Base-by-base conservation (phyloP, 1,139 yeast species). In the Insectozyma bohioensis region DNA sequence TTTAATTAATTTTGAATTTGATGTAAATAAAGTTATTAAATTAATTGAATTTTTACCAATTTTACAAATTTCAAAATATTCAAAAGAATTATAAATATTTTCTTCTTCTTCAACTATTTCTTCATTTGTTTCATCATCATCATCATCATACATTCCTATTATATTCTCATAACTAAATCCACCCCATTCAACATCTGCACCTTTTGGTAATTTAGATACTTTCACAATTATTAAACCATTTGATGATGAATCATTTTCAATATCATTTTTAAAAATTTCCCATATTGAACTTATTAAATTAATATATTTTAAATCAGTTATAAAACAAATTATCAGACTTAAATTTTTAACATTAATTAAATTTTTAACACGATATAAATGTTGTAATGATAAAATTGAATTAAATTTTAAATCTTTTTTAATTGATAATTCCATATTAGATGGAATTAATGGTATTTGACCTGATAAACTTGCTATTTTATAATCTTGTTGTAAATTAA, bases 391-490 rank as follows among this genome's bases (percentile, higher is more conserved):
- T 19, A 88, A 55, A 0, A 70, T 67, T 0, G 82, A 74, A 14
- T 52, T 45, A 5, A 43, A 35, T 18, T 52, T 52, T 7, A 47
- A 42, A 12, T 49, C 43, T 3, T 39, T 29, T 1, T 36, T 35
- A 9, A 13, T 21, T 2, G 56, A 36, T 25, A 79, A 45, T 3
- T 57, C 69, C 92, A 90, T 85, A 4, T 76, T 58, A 0, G 76
- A 57, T 0, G 98, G 97, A 3, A 83, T 54, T 29, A 92, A 63
- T 1, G 96, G 95, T 24, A 92, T 90, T 58, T 92, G 97, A 0
- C 98, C 98, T 26, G 97, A 86, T n/a, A 88, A 60, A 26, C 78
- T 73, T 0, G 85, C 79, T 6, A 77, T 47, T 24, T 64, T 57
- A 36, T 54, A 52, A 6, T 36, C 35, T 19, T 72, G 68, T 12